Evolutionary conservation across 2,329 filamentous ascomycete species (phyloP), one percentile per base, ranked within the genome.

Genomic region (Trichophyton mentagrophytes): DNA sequence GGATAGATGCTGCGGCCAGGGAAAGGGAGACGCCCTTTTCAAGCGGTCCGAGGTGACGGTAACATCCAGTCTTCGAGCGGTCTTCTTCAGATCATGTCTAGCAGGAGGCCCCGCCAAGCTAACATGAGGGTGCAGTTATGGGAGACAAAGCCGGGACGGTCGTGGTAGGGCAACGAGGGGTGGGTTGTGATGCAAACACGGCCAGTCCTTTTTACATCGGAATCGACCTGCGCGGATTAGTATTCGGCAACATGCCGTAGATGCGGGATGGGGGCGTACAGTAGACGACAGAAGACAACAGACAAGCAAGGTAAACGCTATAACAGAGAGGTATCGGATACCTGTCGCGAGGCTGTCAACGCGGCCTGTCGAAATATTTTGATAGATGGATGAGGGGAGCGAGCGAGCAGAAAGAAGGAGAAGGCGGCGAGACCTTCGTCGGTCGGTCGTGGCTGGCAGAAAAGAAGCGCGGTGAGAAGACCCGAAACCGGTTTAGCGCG

Each of bases 391-490:
- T 51, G 46, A 30, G 27, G 49, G 22, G 49, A 22, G 22, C 17
- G 27, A 20, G 51, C 25, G 27, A 56, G 51, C 40, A 38, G 33
- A 33, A 57, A 42, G 55, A 42, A 57, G 55, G 38, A 44, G 51
- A 57, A 44, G 25, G 55, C 30, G 55, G 33, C 38, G 55, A 25
- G 33, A 33, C 49, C 20, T 51, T 51, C 22, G 9, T 53, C 49
- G 33, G 33, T 40, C 38, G 55, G 55, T 57, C 33, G 55, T 57
- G 57, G 42, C 57, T 46, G 42, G 57, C 57, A 22, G 17, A 36
- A 27, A 59, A 47, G 57, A 59, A 59, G 57, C 57, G 57, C 57
- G 57, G 57, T 59, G 38, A 33, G 57, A 42, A 17, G 25, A 38
- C 38, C 55, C 38, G 30, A 22, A 53, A 53, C 22, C 49, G 49